Base-by-base conservation (phyloP, 2,329 filamentous ascomycete genomes). In the Metarhizium humberi region DNA sequence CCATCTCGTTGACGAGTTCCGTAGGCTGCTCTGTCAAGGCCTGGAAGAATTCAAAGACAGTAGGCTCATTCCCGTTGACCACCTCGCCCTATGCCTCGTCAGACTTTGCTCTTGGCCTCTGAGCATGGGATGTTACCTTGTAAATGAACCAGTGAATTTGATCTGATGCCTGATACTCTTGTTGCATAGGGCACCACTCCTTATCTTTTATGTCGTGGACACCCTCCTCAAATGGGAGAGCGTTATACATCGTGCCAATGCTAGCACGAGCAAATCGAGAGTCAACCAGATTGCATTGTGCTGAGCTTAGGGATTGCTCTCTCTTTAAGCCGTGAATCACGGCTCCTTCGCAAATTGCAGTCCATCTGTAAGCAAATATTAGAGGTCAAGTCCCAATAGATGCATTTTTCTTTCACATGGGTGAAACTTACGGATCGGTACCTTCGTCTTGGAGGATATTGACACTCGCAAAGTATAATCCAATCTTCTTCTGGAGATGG, bases 271-370 rank as follows among this genome's bases (percentile, higher is more conserved):
- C 61, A 7, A 70, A 40, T 3, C 67, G 59, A 1, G 59, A 38
- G 7, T 52, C 54, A 0, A 69, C 59, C 0, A 30, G 53, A 0
- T 63, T 40, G 0, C 45, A 36, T 0, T 53, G 3, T 0, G 47
- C 56, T 0, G 59, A 43, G 0, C 47, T 30, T 3, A 20, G 4
- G 1, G 29, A 45, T 11, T 25, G 20, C 20, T 25, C 3, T 1
- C 1, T 25, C 18, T 10, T 55, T 0, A 69, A 53, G 0, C 65
- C 66, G 0, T 60, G 58, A 0, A 67, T 52, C 2, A 68, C 67
- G 0, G 69, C 69, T 1, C 69, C 68, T 0, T 68, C 65, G 14
- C 66, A 68, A 3, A 72, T 64, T 0, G 69, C 69, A 0, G 67
- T 69, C 69, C 69, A 72, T 0, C 69, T 71, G 0, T 45, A 6